Evolutionary conservation across 495 filamentous ascomycete species (phyloP).

Genomic region (Aspergillus mulundensis): DNA sequence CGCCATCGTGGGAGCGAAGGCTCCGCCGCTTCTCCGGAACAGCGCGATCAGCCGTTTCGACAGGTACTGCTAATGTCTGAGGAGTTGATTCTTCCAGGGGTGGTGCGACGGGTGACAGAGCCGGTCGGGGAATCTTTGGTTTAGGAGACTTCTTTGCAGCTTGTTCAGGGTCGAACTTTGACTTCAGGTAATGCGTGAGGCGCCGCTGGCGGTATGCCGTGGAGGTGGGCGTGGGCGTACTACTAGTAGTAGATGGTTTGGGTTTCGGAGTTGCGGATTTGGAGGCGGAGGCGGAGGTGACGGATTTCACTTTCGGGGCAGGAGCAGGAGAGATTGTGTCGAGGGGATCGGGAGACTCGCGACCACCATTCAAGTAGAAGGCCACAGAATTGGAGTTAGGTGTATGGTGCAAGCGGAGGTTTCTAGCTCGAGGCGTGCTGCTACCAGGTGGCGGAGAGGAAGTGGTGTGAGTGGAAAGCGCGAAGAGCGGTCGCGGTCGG

Average conservation of each 20-base stretch:
- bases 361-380: slow-evolving; percentile 10
- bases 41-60: slow-evolving; percentile 10
- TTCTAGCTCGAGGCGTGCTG: slow-evolving; percentile 7
- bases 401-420: slow-evolving; percentile 4
- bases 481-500: slow-evolving; percentile 22
- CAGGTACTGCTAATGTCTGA: neutral
- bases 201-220: slow-evolving; percentile 8
- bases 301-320: neutral
- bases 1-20: slow-evolving; percentile 48
- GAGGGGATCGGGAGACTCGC: slow-evolving; percentile 33
- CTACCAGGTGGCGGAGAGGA: slow-evolving; percentile 5
- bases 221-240: slow-evolving; percentile 2
- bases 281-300: too few species aligned
- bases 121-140: neutral
- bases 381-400: neutral
- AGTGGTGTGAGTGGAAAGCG: slow-evolving; percentile 13
- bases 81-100: neutral
- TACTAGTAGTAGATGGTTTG: slow-evolving; percentile 8
- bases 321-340: slow-evolving; percentile 35
- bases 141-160: neutral
- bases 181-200: neutral
- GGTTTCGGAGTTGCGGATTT: too few species aligned
- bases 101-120: neutral
- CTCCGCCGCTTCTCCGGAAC: slow-evolving; percentile 37
- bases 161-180: neutral